A percentile compares a stretch with the other conserved stretches of the same genome.
Evolutionary conservation across 1,139 yeast species (phyloP).

Genomic region (Lodderomyces elongisporus): DNA sequence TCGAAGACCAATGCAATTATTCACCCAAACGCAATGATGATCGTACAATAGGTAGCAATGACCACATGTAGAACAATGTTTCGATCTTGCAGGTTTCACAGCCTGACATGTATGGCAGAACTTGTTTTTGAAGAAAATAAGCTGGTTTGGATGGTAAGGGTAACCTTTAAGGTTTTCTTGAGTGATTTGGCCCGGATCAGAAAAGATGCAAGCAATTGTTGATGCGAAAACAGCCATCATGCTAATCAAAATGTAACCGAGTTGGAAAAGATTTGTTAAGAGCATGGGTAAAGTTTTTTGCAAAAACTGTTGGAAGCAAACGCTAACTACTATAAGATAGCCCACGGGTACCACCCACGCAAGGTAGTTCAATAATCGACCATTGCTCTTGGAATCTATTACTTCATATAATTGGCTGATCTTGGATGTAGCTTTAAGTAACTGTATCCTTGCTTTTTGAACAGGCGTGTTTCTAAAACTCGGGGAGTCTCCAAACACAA

Average conservation of each 20-base stretch:
- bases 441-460: conserved; percentile 16
- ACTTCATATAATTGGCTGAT: conserved; percentile 7
- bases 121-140: conserved; percentile 50
- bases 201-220: conserved; percentile 38
- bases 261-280: conserved; percentile 11
- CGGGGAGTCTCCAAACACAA: conserved; percentile 55
- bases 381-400: conserved; percentile 11
- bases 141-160: conserved; percentile 33
- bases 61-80: conserved; percentile 77
- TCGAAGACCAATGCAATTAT: conserved; percentile 79
- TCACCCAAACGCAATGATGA: conserved; percentile 95
- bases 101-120: conserved; percentile 55
- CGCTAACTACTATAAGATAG: conserved; percentile 39
- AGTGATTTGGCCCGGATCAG: conserved; percentile 51
- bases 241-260: conserved; percentile 16
- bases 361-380: conserved; percentile 15
- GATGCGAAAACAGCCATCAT: conserved; percentile 24
- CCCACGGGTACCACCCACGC: conserved; percentile 49
- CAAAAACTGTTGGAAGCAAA: conserved; percentile 47
- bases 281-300: conserved; percentile 31
- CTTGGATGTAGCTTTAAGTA: conserved; percentile 7
- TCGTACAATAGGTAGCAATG: conserved; percentile 67
- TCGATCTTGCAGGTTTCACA: conserved; percentile 81
- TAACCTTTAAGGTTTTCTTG: conserved; percentile 14
- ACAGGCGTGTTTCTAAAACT: conserved; percentile 35